A percentile compares a stretch with the other conserved stretches of the same genome.
Evolutionary conservation across 768 basidiomycete genomes (phyloP).

Genomic region (Xerocomellus dryophilus): DNA sequence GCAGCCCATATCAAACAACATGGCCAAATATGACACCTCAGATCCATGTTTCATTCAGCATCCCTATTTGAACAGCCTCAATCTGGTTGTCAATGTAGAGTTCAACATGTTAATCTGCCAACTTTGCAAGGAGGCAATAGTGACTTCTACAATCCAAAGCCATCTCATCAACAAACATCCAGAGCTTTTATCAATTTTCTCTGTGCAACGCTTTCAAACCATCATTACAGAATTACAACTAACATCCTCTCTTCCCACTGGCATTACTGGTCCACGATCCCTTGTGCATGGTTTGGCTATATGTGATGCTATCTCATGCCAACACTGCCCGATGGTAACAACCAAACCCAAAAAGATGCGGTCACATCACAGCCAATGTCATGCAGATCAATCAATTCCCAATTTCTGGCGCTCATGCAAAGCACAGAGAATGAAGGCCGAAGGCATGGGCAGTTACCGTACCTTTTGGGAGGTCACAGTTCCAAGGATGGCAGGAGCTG

Average conservation of each 20-base stretch:
- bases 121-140: background rate
- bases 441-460: background rate
- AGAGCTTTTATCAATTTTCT: background rate
- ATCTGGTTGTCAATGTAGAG: background rate
- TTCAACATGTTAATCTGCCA: background rate
- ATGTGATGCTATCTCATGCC: background rate
- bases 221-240: background rate
- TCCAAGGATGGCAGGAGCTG: too few relatives aligned
- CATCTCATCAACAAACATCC: background rate
- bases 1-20: too few relatives aligned
- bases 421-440: background rate
- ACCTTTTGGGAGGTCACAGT: background rate
- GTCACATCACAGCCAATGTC: background rate
- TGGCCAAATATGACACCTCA: too few relatives aligned
- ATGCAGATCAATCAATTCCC: background rate
- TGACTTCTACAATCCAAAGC: fast-evolving
- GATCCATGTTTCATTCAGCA: background rate
- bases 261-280: background rate
- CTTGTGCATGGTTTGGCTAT: background rate
- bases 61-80: background rate
- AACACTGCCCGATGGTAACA: background rate
- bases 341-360: background rate
- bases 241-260: background rate
- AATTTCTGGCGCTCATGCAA: background rate
- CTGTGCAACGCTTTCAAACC: fast-evolving